Percentiles rank a stretch among this genome's conserved stretches.
Evolutionary conservation across 345 rosid species (phyloP).

Genomic region (Heritiera littoralis): DNA sequence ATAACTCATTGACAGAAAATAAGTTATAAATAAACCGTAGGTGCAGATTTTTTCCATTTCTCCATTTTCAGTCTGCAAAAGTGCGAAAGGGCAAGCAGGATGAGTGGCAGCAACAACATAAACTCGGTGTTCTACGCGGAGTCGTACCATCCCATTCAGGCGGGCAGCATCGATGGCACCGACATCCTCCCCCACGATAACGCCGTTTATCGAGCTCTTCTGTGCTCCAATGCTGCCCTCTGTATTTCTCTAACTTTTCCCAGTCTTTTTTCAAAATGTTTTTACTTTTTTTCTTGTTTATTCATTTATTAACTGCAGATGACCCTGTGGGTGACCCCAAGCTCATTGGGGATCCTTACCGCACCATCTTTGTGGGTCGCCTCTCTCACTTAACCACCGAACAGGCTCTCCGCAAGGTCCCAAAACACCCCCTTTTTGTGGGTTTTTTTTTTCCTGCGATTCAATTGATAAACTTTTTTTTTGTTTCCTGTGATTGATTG

Average conservation of each 20-base stretch:
- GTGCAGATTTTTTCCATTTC: no score
- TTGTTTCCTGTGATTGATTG: not conserved
- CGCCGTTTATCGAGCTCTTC: constrained; percentile 75
- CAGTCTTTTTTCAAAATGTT: not conserved
- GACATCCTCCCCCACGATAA: constrained; percentile 79
- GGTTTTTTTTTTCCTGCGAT: not conserved
- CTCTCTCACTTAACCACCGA: constrained; percentile 80
- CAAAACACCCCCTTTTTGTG: not conserved
- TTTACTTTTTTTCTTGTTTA: not conserved
- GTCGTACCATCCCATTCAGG: constrained; percentile 93
- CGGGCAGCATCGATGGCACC: constrained; percentile 93
- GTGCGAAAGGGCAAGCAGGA: not conserved
- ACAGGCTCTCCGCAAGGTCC: constrained; percentile 61
- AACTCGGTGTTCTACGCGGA: constrained; percentile 84
- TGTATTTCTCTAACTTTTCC: constrained; percentile 35
- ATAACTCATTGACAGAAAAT: not conserved
- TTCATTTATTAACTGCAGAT: constrained; percentile 39
- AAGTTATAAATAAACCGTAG: no score
- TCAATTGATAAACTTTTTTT: not conserved
- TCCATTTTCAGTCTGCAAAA: not conserved
- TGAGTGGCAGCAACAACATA: constrained; percentile 33
- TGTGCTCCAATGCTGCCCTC: constrained; percentile 81
- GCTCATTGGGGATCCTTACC: constrained; percentile 67
- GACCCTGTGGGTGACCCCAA: constrained; percentile 85
- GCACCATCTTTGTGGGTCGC: constrained; percentile 77